Evolutionary conservation across 495 filamentous ascomycete genomes (phyloP), one percentile per base, ranked within the genome.

Genomic region (Podospora conica): DNA sequence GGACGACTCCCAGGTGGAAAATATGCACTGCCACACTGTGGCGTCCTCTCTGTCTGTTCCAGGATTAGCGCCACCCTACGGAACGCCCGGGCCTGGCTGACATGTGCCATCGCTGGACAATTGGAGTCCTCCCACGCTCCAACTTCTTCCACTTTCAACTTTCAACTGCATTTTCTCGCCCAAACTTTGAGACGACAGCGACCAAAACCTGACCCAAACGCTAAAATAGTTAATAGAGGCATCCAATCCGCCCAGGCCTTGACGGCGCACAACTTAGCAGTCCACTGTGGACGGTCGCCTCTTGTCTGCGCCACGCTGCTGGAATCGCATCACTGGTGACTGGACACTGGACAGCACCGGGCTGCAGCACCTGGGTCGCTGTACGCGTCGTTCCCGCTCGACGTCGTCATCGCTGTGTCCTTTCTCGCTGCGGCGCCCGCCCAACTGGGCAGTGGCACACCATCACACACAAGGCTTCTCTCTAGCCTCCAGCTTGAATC

Each of bases 1-100:
- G 40, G 40, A 48, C 15, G 40, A 1, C 18, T 48, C 40, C 2
- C 40, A 40, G 5, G 15, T n/a, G 3, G 40, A n/a, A 6, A 8
- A 48, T 3, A 4, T 10, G 58, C 31, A 65, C 63, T 55, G 63
- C 67, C 67, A 65, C 63, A 48, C 20, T 63, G 63, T 65, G 63
- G 67, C 67, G 58, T 22, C 22, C 22, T 3, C 15, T 1, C 3
- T 6, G 22, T 54, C 15, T 58, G 3, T 9, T n/a, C n/a, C n/a
- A n/a, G n/a, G n/a, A n/a, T n/a, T 24, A 12, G 31, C n/a, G 21
- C 29, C 28, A n/a, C 33, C 7, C 22, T 2, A n/a, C 40, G 40
- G 40, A 48, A n/a, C 15, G 18, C 40, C 40, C 40, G 40, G 40
- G 18, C 40, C 40, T 48, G 40, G 40, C 40, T 48, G 40, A 48